Evolutionary conservation across 345 rosid species (phyloP).

Genomic region (Euphorbia pulcherrima): DNA sequence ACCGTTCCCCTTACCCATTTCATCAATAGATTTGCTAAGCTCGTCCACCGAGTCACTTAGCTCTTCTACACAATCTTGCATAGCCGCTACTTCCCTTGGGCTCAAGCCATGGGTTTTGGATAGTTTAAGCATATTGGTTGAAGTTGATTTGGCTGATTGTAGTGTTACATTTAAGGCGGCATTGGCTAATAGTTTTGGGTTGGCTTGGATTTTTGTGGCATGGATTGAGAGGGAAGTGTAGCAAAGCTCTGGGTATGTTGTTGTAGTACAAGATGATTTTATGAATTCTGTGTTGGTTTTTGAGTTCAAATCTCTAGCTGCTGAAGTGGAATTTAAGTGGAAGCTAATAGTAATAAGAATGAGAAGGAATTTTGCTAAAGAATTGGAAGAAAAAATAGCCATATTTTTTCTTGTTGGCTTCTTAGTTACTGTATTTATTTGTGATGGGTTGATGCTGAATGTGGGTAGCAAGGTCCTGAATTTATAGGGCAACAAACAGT

Average conservation of each 20-base stretch:
- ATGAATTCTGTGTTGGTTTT: constrained; percentile 47
- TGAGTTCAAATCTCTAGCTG: constrained; percentile 20
- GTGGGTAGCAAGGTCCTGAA: neutral
- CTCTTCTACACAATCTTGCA: constrained; percentile 67
- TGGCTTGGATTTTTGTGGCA: constrained; percentile 54
- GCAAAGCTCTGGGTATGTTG: constrained; percentile 68
- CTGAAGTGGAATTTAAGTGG: constrained; percentile 21
- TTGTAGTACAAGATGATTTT: constrained; percentile 48
- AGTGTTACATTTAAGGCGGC: constrained; percentile 63
- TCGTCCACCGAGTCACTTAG: constrained; percentile 51
- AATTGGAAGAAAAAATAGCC: constrained; percentile 23
- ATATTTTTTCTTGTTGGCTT: constrained; percentile 7
- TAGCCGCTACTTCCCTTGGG: constrained; percentile 51
- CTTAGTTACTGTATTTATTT: neutral
- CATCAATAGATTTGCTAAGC: constrained; percentile 50
- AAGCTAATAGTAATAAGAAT: constrained; percentile 19
- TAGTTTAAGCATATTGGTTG: constrained; percentile 40
- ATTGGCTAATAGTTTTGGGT: constrained; percentile 60
- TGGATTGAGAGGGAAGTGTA: constrained; percentile 47
- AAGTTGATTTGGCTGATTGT: constrained; percentile 37
- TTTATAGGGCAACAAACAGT: constrained; percentile 36
- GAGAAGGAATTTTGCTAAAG: constrained; percentile 11
- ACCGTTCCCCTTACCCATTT: constrained; percentile 38
- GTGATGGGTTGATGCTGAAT: constrained; percentile 17
- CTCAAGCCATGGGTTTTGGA: constrained; percentile 37